Conservation (phyloP, 192 early-diverging fungal genomes). For the Thoreauomyces humboldtii region DNA sequence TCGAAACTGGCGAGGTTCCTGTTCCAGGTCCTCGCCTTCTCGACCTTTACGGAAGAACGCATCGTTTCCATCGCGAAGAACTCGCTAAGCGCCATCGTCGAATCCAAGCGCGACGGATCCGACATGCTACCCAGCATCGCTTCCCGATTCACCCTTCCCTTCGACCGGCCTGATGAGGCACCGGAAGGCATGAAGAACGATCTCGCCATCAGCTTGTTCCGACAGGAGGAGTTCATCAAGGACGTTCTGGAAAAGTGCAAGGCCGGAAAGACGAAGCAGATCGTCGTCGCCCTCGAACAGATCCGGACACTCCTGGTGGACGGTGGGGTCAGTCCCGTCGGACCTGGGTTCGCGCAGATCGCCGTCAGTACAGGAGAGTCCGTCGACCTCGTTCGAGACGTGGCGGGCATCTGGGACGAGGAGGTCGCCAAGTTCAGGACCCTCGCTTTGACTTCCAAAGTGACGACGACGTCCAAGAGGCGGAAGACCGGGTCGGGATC, state of each 20-base stretch:
- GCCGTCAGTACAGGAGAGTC: conserved; percentile 12
- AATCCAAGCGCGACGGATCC: conserved; percentile 65
- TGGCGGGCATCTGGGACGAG: conserved; percentile 35
- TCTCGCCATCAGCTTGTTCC: conserved; percentile 62
- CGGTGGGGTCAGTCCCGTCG: background rate
- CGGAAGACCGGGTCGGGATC: background rate
- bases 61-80: conserved; percentile 70
- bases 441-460: background rate
- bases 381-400: background rate
- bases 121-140: conserved; percentile 49
- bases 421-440: no score
- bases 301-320: conserved; percentile 18
- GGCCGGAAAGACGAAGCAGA: conserved; percentile 25
- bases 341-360: conserved; percentile 46
- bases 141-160: conserved; percentile 22
- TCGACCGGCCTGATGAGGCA: background rate
- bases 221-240: conserved; percentile 65
- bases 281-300: conserved; percentile 5
- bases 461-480: background rate
- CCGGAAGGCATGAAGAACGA: conserved; percentile 47
- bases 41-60: conserved; percentile 67
- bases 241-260: conserved; percentile 43
- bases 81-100: conserved; percentile 59
- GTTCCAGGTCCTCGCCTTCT: conserved; percentile 53
- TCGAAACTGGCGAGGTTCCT: conserved; percentile 42